phyloP scores from a whole-genome alignment of 495 filamentous ascomycete genomes.

The Lineolata rhizophorae region DNA sequence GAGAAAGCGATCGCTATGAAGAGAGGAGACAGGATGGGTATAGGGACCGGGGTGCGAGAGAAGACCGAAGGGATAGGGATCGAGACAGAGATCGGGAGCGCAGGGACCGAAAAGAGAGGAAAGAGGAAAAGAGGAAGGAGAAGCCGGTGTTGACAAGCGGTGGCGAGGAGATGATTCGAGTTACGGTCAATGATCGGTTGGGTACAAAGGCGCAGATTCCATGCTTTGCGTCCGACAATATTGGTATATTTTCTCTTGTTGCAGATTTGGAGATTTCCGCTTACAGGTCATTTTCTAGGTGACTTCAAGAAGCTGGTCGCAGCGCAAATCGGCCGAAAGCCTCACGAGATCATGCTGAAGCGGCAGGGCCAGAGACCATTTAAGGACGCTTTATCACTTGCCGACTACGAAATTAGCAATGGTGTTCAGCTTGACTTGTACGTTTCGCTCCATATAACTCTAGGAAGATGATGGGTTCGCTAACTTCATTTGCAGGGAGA shows the following conservation, averaged over 20 bases:
- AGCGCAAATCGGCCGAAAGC: slow-evolving; percentile 61
- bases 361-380: slow-evolving; percentile 80
- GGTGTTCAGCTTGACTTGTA: slow-evolving; percentile 81
- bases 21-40: slow-evolving; percentile 2
- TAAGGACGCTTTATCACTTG: slow-evolving; percentile 66
- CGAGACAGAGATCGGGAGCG: slow-evolving; percentile 4
- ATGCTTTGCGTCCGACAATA: slow-evolving; percentile 57
- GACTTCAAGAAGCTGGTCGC: slow-evolving; percentile 84
- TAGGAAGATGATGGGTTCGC: too few species aligned
- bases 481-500: too few species aligned
- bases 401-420: slow-evolving; percentile 76
- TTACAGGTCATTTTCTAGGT: too few species aligned
- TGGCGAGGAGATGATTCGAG: slow-evolving; percentile 43
- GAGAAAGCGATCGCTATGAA: too few species aligned
- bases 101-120: slow-evolving; percentile 1
- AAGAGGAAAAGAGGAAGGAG: slow-evolving; percentile 1
- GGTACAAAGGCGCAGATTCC: slow-evolving; percentile 82
- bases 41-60: slow-evolving; percentile 1
- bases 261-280: slow-evolving; percentile 9
- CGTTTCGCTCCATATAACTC: too few species aligned
- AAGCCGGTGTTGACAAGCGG: slow-evolving; percentile 1
- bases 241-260: slow-evolving; percentile 25
- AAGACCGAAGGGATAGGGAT: slow-evolving; percentile 4
- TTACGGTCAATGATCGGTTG: slow-evolving; percentile 77
- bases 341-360: slow-evolving; percentile 80